These are phyloP conservation scores for Chrysanthemum seticuspe DNA, from an alignment of 129 eudicot species.

Conservation along the genomic window DNA sequence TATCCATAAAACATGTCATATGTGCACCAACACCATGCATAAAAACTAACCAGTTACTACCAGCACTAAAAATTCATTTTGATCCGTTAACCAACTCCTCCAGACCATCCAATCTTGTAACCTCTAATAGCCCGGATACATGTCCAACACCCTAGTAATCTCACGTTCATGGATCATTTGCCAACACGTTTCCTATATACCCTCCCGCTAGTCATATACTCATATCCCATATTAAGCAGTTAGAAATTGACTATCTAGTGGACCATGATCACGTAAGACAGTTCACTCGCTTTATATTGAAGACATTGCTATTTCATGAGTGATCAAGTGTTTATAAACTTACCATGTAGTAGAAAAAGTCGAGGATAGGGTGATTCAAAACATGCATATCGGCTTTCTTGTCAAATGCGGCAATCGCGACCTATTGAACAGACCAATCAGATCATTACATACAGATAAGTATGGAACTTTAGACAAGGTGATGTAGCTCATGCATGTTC, in stretches of 20 bases:
- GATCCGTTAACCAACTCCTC: too few relatives aligned
- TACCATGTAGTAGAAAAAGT: slow-evolving; percentile 73
- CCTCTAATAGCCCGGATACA: too few relatives aligned
- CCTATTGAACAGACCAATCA: slow-evolving; percentile 35
- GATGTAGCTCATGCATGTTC: background rate
- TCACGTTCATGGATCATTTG: too few relatives aligned
- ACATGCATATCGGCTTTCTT: slow-evolving; percentile 72
- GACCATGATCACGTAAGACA: slow-evolving; percentile 5
- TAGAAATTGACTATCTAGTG: background rate
- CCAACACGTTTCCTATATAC: too few relatives aligned
- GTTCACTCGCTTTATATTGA: background rate
- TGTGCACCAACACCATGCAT: too few relatives aligned
- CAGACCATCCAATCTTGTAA: too few relatives aligned
- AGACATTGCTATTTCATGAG: background rate
- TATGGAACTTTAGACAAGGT: slow-evolving; percentile 4
- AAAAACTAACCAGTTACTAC: too few relatives aligned
- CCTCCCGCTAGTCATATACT: background rate
- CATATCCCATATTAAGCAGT: background rate
- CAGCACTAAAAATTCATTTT: too few relatives aligned
- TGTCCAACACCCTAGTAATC: too few relatives aligned
- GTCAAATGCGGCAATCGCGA: slow-evolving; percentile 65
- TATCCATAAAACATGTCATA: too few relatives aligned
- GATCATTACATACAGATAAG: background rate
- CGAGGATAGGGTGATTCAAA: slow-evolving; percentile 68
- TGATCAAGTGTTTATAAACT: slow-evolving; percentile 10